A percentile compares a stretch with the other conserved stretches of the same genome.
phyloP scores from a whole-genome alignment of 129 eudicot species.

The Artemisia argyi region DNA sequence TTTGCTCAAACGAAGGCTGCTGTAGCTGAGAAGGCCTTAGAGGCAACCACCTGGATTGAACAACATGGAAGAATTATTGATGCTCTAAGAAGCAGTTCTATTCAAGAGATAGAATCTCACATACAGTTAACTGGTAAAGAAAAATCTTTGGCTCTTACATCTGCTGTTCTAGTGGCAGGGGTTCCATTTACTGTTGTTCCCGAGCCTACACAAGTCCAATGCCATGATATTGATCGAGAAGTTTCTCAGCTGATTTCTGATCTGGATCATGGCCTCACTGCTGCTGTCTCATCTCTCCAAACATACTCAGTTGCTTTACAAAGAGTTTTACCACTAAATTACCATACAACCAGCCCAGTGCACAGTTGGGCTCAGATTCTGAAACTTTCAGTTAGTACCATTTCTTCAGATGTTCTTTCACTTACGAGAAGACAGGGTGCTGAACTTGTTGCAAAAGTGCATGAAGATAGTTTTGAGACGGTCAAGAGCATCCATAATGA shows the following conservation, averaged over 20 bases:
- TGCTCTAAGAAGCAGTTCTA: constrained; percentile 79
- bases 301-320: constrained; percentile 88
- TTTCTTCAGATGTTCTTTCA: constrained; percentile 69
- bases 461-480: constrained; percentile 43
- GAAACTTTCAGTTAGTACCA: constrained; percentile 53
- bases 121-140: constrained; percentile 49
- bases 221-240: constrained; percentile 87
- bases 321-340: constrained; percentile 82
- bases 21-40: constrained; percentile 74
- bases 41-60: constrained; percentile 85
- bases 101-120: constrained; percentile 59
- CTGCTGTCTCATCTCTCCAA: constrained; percentile 75
- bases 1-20: constrained; percentile 74
- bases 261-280: constrained; percentile 69
- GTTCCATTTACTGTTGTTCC: constrained; percentile 96
- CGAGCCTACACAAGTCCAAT: constrained; percentile 98
- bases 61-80: constrained; percentile 85
- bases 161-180: constrained; percentile 91
- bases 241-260: constrained; percentile 71
- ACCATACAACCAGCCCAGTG: constrained; percentile 86
- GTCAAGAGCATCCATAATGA: constrained; percentile 57
- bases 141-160: constrained; percentile 73
- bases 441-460: constrained; percentile 60
- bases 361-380: constrained; percentile 90
- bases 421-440: constrained; percentile 76